A percentile compares a stretch with the other conserved stretches of the same genome.
phyloP scores from a whole-genome alignment of 345 rosid species.

The Gossypium thurberi region DNA sequence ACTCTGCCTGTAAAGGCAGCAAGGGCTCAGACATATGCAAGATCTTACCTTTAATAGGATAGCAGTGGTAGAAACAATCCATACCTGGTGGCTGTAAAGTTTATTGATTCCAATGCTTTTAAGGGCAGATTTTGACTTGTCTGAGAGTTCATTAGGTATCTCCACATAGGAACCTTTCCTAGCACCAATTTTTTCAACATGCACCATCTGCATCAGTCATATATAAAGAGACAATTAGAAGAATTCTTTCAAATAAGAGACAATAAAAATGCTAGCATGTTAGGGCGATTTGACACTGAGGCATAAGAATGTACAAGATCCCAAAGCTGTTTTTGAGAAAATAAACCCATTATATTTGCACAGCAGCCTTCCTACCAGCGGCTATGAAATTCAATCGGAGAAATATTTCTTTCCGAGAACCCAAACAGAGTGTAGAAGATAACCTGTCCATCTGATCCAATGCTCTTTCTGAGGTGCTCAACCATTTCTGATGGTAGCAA shows the following conservation, averaged over 20 bases:
- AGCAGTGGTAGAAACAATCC: conserved; percentile 9
- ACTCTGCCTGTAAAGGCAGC: conserved; percentile 55
- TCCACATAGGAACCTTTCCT: conserved; percentile 50
- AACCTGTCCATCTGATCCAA: conserved; percentile 83
- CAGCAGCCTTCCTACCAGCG: conserved; percentile 4
- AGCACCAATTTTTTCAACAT: conserved; percentile 56
- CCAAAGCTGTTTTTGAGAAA: background rate
- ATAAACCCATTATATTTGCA: conserved; percentile 5
- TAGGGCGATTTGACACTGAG: background rate
- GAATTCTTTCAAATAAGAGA: background rate
- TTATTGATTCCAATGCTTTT: conserved; percentile 55
- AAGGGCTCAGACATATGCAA: conserved; percentile 10
- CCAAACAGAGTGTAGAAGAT: conserved; percentile 6
- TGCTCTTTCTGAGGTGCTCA: conserved; percentile 69
- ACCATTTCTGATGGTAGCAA: conserved; percentile 68
- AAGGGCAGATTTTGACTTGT: conserved; percentile 53
- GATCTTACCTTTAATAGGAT: conserved; percentile 12
- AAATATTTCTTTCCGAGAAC: conserved; percentile 5
- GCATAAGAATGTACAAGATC: background rate
- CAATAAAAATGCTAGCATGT: background rate
- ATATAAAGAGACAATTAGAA: conserved; percentile 13
- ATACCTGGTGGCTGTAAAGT: conserved; percentile 88
- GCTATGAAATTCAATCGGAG: background rate
- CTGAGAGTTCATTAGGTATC: conserved; percentile 57
- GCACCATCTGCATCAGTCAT: conserved; percentile 60